Evolutionary conservation across 78 protist genomes (phyloP), one percentile per base, ranked within the genome.

Genomic region (Paratrimastix pyriformis): DNA sequence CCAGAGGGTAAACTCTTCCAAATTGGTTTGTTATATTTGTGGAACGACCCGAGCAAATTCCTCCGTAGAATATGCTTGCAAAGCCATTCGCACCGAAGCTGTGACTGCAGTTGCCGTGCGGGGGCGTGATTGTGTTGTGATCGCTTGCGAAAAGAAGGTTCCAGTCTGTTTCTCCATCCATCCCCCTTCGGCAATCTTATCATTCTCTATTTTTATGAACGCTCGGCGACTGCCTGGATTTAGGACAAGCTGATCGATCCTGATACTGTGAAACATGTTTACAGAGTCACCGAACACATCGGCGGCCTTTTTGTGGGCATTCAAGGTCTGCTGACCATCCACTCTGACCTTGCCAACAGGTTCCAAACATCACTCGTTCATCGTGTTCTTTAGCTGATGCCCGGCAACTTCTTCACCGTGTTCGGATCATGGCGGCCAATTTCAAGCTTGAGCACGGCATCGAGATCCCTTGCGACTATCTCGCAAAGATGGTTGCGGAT

Each of bases 1-100:
- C 68, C 68, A 35, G 68, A 62, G 37, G 68, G 68, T 11, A 62
- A 62, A 62, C 68, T 62, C 15, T 62, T 26, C 21, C 68, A 62
- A 62, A 21, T 62, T 21, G 68, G 68, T 62, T 15, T 62, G 68
- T 35, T 62, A 13, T n/a, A 29, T 62, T 62, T 11, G 15, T 62
- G 15, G 24, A 21, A 15, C 37, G 45, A 62, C 15, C 11, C 13
- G 24, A 62, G 24, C 15, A 62, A 62, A 26, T 35, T 13, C 11
- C 11, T 15, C 11, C 29, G 21, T 35, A 62, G 68, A 62, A 62
- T 62, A 62, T 62, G 68, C 68, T 15, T 21, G 21, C 68, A 62
- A 62, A 21, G 68, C 68, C 29, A 62, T 62, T 62, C 29, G 37
- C 45, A 29, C 68, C 45, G 68, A 62, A 15, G 21, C 15, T 33